These are phyloP conservation scores for Carex myosuroides DNA, from an alignment of 176 grass and related monocot genomes.

Conservation along the genomic window DNA sequence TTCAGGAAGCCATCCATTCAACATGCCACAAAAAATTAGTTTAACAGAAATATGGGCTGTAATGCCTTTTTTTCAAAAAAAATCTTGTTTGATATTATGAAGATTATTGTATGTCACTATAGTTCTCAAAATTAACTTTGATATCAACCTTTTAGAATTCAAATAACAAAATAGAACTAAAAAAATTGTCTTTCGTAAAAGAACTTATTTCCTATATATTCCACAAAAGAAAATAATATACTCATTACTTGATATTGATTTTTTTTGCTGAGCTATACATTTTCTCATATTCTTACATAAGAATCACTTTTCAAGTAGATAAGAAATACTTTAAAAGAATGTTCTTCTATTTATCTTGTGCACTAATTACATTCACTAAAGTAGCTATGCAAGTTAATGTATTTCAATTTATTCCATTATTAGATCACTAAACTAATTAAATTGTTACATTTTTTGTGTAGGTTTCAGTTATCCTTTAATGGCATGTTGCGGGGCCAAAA, in stretches of 20 bases:
- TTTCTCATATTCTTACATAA: neutral
- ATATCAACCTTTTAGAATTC: neutral
- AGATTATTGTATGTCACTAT: neutral
- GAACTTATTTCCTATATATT: no score
- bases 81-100: no score
- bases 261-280: neutral
- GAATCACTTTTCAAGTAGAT: neutral
- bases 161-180: neutral
- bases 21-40: neutral
- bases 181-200: no score
- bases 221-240: no score
- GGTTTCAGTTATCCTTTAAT: constrained; percentile 53
- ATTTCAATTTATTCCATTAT: no score
- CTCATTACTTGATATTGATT: neutral
- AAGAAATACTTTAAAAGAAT: no score
- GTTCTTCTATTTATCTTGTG: neutral
- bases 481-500: constrained; percentile 60
- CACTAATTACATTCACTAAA: neutral
- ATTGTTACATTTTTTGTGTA: constrained; percentile 2
- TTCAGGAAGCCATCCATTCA: neutral
- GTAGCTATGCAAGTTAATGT: neutral
- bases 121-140: neutral
- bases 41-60: no score
- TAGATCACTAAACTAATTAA: neutral
- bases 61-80: no score